phyloP scores from a whole-genome alignment of 177 flowering plant species.

The Vitis hybrid region DNA sequence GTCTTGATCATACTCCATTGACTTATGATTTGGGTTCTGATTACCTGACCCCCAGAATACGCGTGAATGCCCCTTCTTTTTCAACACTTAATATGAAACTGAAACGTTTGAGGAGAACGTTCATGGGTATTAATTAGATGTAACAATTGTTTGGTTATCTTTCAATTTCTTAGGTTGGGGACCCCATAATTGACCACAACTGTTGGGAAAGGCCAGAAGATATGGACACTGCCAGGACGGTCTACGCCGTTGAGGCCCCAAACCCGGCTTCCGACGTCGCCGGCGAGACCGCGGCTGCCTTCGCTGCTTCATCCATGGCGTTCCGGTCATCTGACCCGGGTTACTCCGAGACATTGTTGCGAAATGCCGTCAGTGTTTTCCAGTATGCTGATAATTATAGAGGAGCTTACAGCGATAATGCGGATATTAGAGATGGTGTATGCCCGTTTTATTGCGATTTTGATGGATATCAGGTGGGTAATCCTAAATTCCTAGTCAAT shows the following conservation, averaged over 20 bases:
- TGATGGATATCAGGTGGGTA: constrained; percentile 79
- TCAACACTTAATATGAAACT: no score
- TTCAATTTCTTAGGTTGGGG: constrained; percentile 64
- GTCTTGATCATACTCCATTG: no score
- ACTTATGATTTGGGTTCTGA: no score
- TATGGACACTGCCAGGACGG: constrained; percentile 85
- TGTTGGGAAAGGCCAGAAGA: constrained; percentile 97
- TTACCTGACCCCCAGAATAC: no score
- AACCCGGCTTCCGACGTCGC: constrained; percentile 92
- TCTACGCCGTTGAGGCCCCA: constrained; percentile 73
- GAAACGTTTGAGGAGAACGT: neutral
- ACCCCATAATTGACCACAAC: constrained; percentile 71
- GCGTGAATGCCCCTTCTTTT: no score
- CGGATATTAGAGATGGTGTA: constrained; percentile 58
- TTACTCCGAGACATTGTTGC: constrained; percentile 63
- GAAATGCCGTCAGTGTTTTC: constrained; percentile 56
- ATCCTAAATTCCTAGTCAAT: neutral
- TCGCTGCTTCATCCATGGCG: constrained; percentile 89
- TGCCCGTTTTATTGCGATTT: constrained; percentile 97
- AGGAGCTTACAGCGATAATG: constrained; percentile 91
- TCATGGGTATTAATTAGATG: neutral
- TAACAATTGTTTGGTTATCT: neutral
- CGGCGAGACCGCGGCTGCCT: constrained; percentile 92
- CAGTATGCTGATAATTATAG: constrained; percentile 78
- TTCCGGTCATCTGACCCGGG: constrained; percentile 73